Conservation (phyloP, 805 yeast genomes). For the Hanseniaspora mollemarum region DNA sequence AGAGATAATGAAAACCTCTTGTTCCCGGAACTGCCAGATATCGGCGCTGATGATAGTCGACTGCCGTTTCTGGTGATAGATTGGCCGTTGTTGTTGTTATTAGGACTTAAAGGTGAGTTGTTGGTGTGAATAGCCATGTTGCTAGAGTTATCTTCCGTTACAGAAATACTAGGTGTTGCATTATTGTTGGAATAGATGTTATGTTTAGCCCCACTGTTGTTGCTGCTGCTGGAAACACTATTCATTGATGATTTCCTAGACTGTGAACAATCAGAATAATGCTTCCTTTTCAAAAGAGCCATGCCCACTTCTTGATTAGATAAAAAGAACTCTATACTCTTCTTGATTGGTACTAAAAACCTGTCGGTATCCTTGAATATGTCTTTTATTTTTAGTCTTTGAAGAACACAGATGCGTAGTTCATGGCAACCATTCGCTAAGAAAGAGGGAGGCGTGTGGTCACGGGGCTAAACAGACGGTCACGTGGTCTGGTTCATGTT, state of each 20-base stretch:
- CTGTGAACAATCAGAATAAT: background rate
- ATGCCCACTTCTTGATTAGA: background rate
- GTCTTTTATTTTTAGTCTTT: too few species aligned
- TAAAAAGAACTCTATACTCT: too few species aligned
- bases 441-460: too few species aligned
- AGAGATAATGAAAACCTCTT: constrained; percentile 15
- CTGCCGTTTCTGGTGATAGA: constrained; percentile 11
- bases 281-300: constrained; percentile 16
- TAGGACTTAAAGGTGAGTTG: background rate
- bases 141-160: too few species aligned
- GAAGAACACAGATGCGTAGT: too few species aligned
- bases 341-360: too few species aligned
- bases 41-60: constrained; percentile 14
- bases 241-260: constrained; percentile 12
- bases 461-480: too few species aligned
- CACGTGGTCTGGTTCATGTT: too few species aligned
- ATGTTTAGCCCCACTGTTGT: background rate
- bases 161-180: background rate
- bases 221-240: constrained; percentile 1
- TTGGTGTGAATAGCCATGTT: background rate
- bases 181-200: background rate
- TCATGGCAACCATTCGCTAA: too few species aligned
- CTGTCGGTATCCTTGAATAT: too few species aligned
- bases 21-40: background rate
- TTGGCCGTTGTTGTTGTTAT: background rate